phyloP scores from a whole-genome alignment of 441 rosid species.

The Arabidopsis hybrid region DNA sequence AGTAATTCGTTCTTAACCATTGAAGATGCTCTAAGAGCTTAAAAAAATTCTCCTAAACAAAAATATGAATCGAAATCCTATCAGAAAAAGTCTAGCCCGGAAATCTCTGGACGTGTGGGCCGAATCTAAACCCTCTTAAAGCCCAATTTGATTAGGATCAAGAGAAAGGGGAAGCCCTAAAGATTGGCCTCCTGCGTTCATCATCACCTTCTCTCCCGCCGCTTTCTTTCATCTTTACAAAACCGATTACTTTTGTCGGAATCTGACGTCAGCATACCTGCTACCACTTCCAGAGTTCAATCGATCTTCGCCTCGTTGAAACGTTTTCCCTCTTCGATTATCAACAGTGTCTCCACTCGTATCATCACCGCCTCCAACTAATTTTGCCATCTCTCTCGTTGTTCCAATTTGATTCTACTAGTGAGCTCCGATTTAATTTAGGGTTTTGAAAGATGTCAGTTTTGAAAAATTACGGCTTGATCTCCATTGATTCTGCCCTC shows the following conservation, averaged over 20 bases:
- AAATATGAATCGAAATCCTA: too few species aligned
- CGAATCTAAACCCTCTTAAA: not conserved
- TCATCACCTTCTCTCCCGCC: conserved; percentile 19
- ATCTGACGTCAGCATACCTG: conserved; percentile 40
- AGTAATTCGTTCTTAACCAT: too few species aligned
- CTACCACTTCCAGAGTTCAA: conserved; percentile 16
- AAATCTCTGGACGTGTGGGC: not conserved
- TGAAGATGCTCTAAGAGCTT: too few species aligned
- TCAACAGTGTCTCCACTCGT: conserved; percentile 35
- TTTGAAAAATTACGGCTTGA: conserved; percentile 49
- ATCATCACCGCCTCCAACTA: conserved; percentile 40
- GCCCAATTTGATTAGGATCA: not conserved
- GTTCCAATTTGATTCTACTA: not conserved
- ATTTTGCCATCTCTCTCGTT: conserved; percentile 19
- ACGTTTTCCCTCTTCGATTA: conserved; percentile 11
- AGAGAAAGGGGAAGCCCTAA: conserved; percentile 9
- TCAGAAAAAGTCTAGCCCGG: not conserved
- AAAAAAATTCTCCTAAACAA: too few species aligned
- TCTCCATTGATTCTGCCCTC: conserved; percentile 46
- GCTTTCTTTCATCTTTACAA: conserved; percentile 10
- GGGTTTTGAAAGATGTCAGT: conserved; percentile 41
- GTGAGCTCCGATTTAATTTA: not conserved
- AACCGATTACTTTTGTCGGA: conserved; percentile 17
- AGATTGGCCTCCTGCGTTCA: not conserved
- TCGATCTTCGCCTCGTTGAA: not conserved